Base-by-base conservation (phyloP, 2,329 filamentous ascomycete genomes). In the Thelonectria discophora region DNA sequence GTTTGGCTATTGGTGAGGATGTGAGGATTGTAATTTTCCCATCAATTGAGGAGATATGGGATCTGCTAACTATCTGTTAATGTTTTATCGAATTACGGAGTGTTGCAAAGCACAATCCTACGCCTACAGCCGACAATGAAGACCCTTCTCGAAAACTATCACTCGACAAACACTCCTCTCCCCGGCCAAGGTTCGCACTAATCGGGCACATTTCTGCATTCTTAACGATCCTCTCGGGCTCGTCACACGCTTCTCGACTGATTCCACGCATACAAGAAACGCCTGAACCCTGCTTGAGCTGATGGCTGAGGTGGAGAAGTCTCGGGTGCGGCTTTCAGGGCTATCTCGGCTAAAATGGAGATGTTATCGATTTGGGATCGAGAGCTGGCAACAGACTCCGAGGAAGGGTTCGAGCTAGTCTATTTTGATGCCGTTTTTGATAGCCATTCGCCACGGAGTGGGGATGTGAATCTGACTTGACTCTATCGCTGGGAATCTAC, bases 241-340 rank as follows among this genome's bases (percentile, higher is more conserved):
- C 10, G 42, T 18, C 7, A 20, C 17, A 20, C 17, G 10, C 42
- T 45, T 45, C 42, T 45, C 42, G 18, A 21, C 7, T 46, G 32
- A 18, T n/a, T 17, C 32, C 17, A 17, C 10, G 20, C 6, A 18
- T 4, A 10, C 15, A 40, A 5, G 2, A 15, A 32, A n/a, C 20
- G 52, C 27, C 32, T 24, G 30, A 17, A 13, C 42, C 42, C 27
- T 21, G 18, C 37, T 39, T 30, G 17, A 37, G 53, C 15, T 48
- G 32, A 20, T 13, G 32, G 32, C 7, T 30, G n/a, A 24, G 21
- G 50, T 55, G 53, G 53, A 30, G 53, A 55, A 17, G 32, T 24
- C 51, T 20, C 51, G 37, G 20, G 32, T 40, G 40, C 40, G 42
- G 42, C 24, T 47, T 55, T 9, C 40, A 15, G 30, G 21, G 27